Base-by-base conservation (phyloP, 768 basidiomycete genomes). In the Kwoniella sp. region DNA sequence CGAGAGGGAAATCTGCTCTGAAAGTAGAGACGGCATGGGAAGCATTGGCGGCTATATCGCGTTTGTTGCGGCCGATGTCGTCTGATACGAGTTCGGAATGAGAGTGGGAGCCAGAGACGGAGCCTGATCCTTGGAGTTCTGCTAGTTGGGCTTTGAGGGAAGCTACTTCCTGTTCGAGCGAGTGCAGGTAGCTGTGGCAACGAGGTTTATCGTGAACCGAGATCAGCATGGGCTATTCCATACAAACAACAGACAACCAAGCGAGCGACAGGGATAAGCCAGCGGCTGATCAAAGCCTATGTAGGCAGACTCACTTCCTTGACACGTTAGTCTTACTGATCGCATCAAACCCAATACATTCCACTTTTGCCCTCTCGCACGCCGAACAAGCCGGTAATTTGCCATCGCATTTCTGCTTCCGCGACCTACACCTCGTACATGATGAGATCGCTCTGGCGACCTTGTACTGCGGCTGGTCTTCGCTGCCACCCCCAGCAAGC, bases 291-390 rank as follows among this genome's bases (percentile, higher is more conserved):
- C n/a, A n/a, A n/a, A n/a, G n/a, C n/a, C n/a, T 9, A 22, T 22
- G 11, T 26, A 20, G 20, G 13, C 17, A 20, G 17, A 71, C 78
- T 64, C 52, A 79, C 80, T 79, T 82, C 69, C 81, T 65, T 17
- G 79, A 80, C 8, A 82, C 73, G 61, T 82, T 82, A 47, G 78
- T 78, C 69, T 82, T 82, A 7, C 71, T 73, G 30, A 82, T 81
- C 12, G 81, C 81, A 65, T 82, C 81, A 66, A 82, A 82, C 1
- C 81, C 81, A 13, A 82, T 76, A 69, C 81, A 82, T 60, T 82
- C 81, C 26, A 82, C 81, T 47, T 81, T 81, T 28, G 81, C 81
- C 59, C 79, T 73, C 47, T 78, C 75, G 52, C 78, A 79, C 29
- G 77, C 73, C 23, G 69, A 69, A 68, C 81, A 82, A 20, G 80